Base-by-base conservation (phyloP, 2,329 filamentous ascomycete genomes). In the Fusarium globosum region DNA sequence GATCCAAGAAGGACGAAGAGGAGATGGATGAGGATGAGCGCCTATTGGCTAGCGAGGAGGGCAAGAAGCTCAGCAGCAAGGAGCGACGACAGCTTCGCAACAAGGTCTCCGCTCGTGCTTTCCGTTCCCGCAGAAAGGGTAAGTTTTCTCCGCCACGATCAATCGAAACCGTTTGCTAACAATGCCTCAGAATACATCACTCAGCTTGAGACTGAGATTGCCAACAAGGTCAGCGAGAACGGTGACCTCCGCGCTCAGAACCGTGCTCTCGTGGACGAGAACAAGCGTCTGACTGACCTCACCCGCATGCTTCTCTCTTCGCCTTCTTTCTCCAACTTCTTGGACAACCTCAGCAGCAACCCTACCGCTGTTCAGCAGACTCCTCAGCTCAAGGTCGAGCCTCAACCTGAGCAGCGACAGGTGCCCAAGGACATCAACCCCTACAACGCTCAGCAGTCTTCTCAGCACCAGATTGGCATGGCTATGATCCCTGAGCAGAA, bases 21-120 rank as follows among this genome's bases (percentile, higher is more conserved):
- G 96, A 98, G 60, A 98, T 99, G 96, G 96, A 99, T 77, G 96
- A 98, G 82, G 96, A 98, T 78, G 96, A 98, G 87, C 90, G 94
- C 75, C 87, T 98, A 15, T 87, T 98, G 28, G 94, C 94, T n/a
- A 98, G 95, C 69, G 96, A 99, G 79, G 96, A 98, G 84, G 96
- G 96, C 79, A 99, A 99, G 91, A 98, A 98, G 87, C 89, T 99
- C n/a, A 96, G 92, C 84, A 97, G 94, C 87, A 98, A 98, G 86
- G 95, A 98, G 84, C 92, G 96, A 69, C 92, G 96, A 76, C 96
- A 98, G 83, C 89, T 99, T n/a, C 91, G 96, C 73, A 99, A 99
- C 89, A 99, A 99, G 85, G 96, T 99, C 9, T 99, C 96, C 46
- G 96, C 96, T 71, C 94, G 96, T 76, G 96, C 96, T 58, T 99